phyloP scores from a whole-genome alignment of 495 filamentous ascomycete species.

The Durotheca rogersii region DNA sequence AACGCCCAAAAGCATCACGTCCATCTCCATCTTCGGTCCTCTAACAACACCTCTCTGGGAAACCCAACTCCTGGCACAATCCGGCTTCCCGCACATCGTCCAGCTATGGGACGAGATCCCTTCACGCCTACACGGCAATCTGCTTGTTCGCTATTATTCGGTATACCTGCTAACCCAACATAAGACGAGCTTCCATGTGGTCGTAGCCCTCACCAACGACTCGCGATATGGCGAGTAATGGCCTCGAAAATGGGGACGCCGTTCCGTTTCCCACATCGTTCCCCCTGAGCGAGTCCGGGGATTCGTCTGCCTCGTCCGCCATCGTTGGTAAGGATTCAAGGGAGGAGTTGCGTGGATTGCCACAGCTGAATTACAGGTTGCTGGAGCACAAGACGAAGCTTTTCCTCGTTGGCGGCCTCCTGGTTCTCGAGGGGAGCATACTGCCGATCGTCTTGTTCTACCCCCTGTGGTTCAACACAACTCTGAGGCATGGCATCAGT shows the following conservation, averaged over 20 bases:
- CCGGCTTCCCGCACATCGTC: too few relatives aligned
- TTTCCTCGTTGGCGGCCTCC: slow-evolving; percentile 39
- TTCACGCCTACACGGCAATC: slow-evolving; percentile 8
- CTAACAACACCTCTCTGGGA: too few relatives aligned
- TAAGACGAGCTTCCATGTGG: background rate
- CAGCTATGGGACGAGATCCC: too few relatives aligned
- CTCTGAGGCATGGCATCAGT: slow-evolving; percentile 45
- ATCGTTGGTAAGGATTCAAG: slow-evolving; percentile 14
- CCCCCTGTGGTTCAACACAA: slow-evolving; percentile 42
- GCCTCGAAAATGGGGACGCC: slow-evolving; percentile 19
- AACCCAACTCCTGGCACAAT: too few relatives aligned
- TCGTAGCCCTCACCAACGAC: background rate
- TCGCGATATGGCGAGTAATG: slow-evolving; percentile 25
- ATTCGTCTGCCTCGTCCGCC: slow-evolving; percentile 18
- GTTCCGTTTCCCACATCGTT: slow-evolving; percentile 12
- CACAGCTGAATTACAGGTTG: slow-evolving; percentile 45
- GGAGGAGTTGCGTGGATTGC: slow-evolving; percentile 39
- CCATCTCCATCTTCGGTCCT: too few relatives aligned
- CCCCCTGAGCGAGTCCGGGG: slow-evolving; percentile 18
- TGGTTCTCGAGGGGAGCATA: slow-evolving; percentile 48
- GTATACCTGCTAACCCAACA: slow-evolving; percentile 4
- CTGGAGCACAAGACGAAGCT: slow-evolving; percentile 49
- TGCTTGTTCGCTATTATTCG: slow-evolving; percentile 11
- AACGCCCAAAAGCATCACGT: too few relatives aligned
- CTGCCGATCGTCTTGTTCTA: slow-evolving; percentile 51